Percentiles rank a stretch among this genome's conserved stretches.
Conservation (phyloP, 2,329 filamentous ascomycete species). For the Aspergillus fructus region DNA sequence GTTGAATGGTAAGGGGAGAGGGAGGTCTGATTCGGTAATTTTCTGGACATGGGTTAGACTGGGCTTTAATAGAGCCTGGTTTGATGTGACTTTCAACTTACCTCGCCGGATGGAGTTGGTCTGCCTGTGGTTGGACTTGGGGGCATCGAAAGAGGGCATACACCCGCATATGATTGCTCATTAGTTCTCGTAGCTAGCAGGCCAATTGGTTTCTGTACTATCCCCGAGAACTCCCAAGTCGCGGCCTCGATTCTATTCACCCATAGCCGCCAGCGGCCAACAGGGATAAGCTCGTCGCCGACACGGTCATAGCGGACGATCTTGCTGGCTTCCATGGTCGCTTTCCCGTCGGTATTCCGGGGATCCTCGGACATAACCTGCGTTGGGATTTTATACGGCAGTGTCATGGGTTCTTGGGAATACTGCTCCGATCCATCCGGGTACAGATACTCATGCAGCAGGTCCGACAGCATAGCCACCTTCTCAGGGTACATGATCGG, state of each 20-base stretch:
- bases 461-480: not conserved
- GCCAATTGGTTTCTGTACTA: not conserved
- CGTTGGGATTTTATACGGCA: not conserved
- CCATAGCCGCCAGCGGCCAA: not conserved
- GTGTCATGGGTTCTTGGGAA: not conserved
- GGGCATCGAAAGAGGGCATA: not conserved
- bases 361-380: not conserved
- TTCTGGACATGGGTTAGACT: too few species aligned
- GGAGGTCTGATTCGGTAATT: too few species aligned
- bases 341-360: not conserved
- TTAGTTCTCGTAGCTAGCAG: not conserved
- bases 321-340: not conserved
- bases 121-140: not conserved
- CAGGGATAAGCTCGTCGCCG: not conserved
- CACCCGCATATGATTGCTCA: not conserved
- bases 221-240: not conserved
- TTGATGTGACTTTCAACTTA: too few species aligned
- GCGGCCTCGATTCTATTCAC: too few species aligned
- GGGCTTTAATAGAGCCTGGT: too few species aligned
- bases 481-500: not conserved
- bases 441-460: not conserved
- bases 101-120: too few species aligned
- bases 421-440: not conserved
- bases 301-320: not conserved
- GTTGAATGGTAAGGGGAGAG: too few species aligned